These are phyloP conservation scores for Claviceps sp. DNA, from an alignment of 2,329 filamentous ascomycete species.

Conservation along the genomic window DNA sequence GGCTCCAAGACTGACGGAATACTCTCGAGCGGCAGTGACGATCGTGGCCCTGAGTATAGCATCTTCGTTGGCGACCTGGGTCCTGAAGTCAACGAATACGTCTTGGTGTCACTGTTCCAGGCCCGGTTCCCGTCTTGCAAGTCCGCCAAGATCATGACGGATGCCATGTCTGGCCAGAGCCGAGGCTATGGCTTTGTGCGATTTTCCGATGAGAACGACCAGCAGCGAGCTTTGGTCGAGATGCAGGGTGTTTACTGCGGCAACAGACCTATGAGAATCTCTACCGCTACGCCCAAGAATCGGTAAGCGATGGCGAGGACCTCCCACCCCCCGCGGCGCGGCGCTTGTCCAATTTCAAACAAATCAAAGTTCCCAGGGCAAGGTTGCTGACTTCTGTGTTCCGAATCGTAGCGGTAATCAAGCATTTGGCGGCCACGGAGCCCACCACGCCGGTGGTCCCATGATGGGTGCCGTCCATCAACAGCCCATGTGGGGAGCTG, in stretches of 20 bases:
- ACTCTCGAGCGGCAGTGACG: constrained; percentile 49
- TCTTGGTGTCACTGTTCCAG: constrained; percentile 93
- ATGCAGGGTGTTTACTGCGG: constrained; percentile 99
- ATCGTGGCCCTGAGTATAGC: constrained; percentile 88
- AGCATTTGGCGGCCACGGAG: constrained; percentile 26
- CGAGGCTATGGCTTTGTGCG: constrained; percentile 96
- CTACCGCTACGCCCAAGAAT: constrained; percentile 96
- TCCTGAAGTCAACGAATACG: constrained; percentile 97
- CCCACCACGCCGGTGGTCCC: constrained; percentile 29
- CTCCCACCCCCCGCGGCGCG: background rate
- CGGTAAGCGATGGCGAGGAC: constrained; percentile 25
- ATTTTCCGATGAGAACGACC: constrained; percentile 89
- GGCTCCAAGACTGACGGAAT: background rate
- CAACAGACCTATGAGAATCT: constrained; percentile 97
- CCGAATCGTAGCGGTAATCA: constrained; percentile 20
- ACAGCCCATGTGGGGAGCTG: constrained; percentile 31
- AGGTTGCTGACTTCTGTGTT: constrained; percentile 3
- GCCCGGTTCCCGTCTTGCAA: constrained; percentile 94
- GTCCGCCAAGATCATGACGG: constrained; percentile 99
- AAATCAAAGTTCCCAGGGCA: too few species aligned
- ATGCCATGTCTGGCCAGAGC: constrained; percentile 93
- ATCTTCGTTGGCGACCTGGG: constrained; percentile 98
- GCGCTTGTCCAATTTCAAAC: too few species aligned
- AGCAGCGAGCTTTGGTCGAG: constrained; percentile 88
- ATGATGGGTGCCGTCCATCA: constrained; percentile 31